Conservation (phyloP, 345 rosid species). For the Aurinia saxatilis region DNA sequence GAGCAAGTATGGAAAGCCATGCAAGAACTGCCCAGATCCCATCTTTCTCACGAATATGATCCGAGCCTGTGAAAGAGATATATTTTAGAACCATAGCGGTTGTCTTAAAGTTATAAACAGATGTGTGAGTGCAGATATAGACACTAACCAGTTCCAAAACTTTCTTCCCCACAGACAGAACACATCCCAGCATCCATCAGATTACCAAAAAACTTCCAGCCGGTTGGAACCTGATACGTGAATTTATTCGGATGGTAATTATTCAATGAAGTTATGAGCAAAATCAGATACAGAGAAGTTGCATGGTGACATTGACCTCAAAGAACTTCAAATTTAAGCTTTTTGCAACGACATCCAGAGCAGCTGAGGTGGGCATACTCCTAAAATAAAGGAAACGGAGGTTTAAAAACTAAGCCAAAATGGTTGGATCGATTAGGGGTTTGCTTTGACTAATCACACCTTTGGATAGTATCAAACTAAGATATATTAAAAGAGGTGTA, state of each 20-base stretch:
- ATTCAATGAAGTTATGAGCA: neutral
- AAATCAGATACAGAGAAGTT: neutral
- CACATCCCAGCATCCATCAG: slow-evolving; percentile 98
- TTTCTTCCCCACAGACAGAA: slow-evolving; percentile 97
- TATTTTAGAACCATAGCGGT: neutral
- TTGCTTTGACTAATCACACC: too few species aligned
- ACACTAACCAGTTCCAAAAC: slow-evolving; percentile 93
- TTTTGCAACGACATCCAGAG: slow-evolving; percentile 94
- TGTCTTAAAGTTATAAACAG: slow-evolving; percentile 7
- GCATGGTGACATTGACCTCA: slow-evolving; percentile 51
- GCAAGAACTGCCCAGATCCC: slow-evolving; percentile 99
- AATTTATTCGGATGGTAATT: slow-evolving; percentile 1
- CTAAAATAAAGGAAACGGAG: slow-evolving; percentile 33
- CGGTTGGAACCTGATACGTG: slow-evolving; percentile 78
- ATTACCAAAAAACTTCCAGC: slow-evolving; percentile 99
- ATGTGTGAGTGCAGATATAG: neutral
- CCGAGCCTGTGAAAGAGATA: slow-evolving; percentile 58
- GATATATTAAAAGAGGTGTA: neutral
- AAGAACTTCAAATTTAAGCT: slow-evolving; percentile 79
- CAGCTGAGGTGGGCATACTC: slow-evolving; percentile 99
- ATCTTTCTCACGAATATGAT: slow-evolving; percentile 97
- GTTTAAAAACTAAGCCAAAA: neutral
- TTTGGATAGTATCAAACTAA: too few species aligned
- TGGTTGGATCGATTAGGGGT: too few species aligned
- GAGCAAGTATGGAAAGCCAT: slow-evolving; percentile 92